Evolutionary conservation across 768 basidiomycete genomes (phyloP), one percentile per base, ranked within the genome.

Genomic region (Gloeophyllum trabeum): DNA sequence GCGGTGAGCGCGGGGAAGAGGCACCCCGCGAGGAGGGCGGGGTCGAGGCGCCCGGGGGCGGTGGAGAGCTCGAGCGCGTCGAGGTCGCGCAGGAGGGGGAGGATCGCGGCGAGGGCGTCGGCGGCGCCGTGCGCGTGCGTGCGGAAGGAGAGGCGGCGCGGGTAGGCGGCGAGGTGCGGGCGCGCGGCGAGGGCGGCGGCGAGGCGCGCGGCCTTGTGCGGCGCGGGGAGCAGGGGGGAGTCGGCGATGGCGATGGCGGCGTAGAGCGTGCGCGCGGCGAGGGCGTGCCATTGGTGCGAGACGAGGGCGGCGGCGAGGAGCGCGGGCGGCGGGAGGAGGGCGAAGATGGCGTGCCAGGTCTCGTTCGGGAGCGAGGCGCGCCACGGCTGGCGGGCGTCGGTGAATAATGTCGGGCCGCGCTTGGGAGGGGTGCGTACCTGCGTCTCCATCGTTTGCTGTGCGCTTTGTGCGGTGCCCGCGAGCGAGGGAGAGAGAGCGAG

Each of bases 261-360:
- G 53, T 81, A 80, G 25, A 81, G 70, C 18, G 75, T 52, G 43
- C 72, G 71, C 54, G 79, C 78, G 2, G 75, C 76, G 26, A 79
- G 69, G 24, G 64, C 70, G 42, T 46, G 55, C 51, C 54, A 64
- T 41, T 46, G 53, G 36, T 53, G 63, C n/a, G 70, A 76, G 41
- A 73, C 69, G 43, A 63, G 57, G 20, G 72, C 50, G 43, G 71
- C 49, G 40, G 55, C 48, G 28, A 63, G 57, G 43, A 79, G 69
- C 5, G 56, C 53, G 22, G 42, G 39, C 1, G 48, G 51, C 5
- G 51, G 41, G 39, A 64, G 56, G 41, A 53, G 41, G 16, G 53
- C 54, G 50, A 79, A 70, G 44, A 79, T 72, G 42, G 65, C 57
- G 35, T 53, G 52, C 45, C 79, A 67, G 18, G 69, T 71, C 57